Evolutionary conservation across 2,329 filamentous ascomycete species (phyloP), one percentile per base, ranked within the genome.

Genomic region (Cercospora brassicicola): DNA sequence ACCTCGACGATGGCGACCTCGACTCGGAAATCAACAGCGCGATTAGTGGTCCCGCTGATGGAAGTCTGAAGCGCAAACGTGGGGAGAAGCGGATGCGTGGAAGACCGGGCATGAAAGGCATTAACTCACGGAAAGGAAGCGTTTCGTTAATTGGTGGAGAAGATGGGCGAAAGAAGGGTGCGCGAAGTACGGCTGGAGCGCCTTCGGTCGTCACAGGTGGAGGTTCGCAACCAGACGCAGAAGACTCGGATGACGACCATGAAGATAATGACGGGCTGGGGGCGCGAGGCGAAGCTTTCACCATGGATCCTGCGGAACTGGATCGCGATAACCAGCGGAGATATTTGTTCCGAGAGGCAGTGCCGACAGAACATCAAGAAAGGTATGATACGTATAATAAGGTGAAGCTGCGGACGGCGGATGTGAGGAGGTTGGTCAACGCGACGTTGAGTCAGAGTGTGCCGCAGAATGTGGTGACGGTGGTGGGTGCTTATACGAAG

Each of bases 371-470:
- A 23, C 91, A 93, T 77, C 88, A 88, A 73, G 84, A 88, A 64
- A 85, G 91, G 59, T 93, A 91, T 76, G 90, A 90, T 77, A 84
- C 87, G 23, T 93, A 88, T 86, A 86, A 90, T 69, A 87, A 88
- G 9, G 87, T 88, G 36, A 91, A 90, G 73, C 81, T 94, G 48
- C 86, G 87, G 23, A 89, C 90, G 71, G 85, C 88, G 6, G 88
- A 89, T 18, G 89, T 93, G 66, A 87, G 91, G 76, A 85, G 89
- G 85, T 87, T 94, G 69, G 89, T 93, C 76, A 94, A 94, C 75
- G 90, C 91, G 67, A 92, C 91, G 1, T 89, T 93, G 8, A 92
- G 90, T 0, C 91, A 94, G 77, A 93, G 90, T 1, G 91, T 92
- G 0, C 90, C 90, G 0, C 84, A 87, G 20, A 90, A 87, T 73